A percentile compares a stretch with the other conserved stretches of the same genome.
These are phyloP conservation scores for Fusarium sp. DNA, from an alignment of 2,329 filamentous ascomycete species.

Conservation along the genomic window DNA sequence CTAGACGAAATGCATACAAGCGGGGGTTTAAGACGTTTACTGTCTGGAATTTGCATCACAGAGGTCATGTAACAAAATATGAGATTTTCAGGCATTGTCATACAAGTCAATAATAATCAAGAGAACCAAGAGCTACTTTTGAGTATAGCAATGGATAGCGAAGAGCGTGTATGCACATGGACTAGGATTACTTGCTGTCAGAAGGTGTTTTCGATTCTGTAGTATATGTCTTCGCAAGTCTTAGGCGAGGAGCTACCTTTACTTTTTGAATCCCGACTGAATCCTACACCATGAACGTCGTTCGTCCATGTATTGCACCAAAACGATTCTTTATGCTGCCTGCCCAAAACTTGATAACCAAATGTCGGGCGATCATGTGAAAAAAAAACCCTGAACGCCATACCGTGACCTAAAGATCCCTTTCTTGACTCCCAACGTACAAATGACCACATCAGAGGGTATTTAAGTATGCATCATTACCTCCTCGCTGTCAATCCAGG, in stretches of 20 bases:
- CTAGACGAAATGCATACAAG: conserved; percentile 34
- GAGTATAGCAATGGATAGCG: neutral
- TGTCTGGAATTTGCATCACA: conserved; percentile 38
- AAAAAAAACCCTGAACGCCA: conserved; percentile 36
- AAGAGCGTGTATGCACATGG: neutral
- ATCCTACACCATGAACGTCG: neutral
- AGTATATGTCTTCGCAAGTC: neutral
- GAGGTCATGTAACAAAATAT: conserved; percentile 41
- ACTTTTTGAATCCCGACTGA: neutral
- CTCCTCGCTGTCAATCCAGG: conserved; percentile 67
- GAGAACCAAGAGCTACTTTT: neutral
- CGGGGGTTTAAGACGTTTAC: conserved; percentile 22
- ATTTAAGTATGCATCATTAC: conserved; percentile 42
- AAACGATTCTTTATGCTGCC: neutral
- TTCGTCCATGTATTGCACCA: neutral
- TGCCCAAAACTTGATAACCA: neutral
- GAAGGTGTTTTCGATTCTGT: neutral
- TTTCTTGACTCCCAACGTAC: conserved; percentile 27
- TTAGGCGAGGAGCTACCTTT: neutral
- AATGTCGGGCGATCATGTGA: neutral
- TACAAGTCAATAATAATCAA: conserved; percentile 35
- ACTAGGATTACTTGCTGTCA: neutral
- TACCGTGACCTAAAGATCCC: conserved; percentile 22
- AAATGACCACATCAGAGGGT: conserved; percentile 10
- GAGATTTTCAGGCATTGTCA: conserved; percentile 34